These are phyloP conservation scores for Apiospora sp. DNA, from an alignment of 2,329 filamentous ascomycete genomes.

Conservation along the genomic window DNA sequence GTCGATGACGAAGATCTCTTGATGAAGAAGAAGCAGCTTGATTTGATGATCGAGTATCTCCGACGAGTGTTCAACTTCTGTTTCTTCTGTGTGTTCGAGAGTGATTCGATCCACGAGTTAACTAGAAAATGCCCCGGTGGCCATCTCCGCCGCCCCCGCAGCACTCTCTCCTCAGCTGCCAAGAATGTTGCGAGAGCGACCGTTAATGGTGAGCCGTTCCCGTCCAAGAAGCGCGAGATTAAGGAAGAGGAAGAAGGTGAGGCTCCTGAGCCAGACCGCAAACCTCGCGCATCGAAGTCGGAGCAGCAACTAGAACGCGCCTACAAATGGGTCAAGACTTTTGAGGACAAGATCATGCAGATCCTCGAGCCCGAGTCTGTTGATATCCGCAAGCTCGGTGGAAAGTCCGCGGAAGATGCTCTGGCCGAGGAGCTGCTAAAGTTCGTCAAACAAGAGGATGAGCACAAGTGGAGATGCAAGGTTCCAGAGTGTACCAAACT, in stretches of 20 bases:
- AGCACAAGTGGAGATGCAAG: conserved; percentile 96
- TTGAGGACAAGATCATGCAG: conserved; percentile 94
- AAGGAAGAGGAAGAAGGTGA: conserved; percentile 71
- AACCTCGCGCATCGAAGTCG: conserved; percentile 76
- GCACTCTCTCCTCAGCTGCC: conserved; percentile 82
- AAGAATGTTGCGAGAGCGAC: conserved; percentile 88
- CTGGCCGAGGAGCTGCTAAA: conserved; percentile 86
- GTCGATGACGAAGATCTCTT: conserved; percentile 89
- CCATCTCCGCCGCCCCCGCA: conserved; percentile 90
- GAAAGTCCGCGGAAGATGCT: conserved; percentile 85
- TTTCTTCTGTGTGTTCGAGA: conserved; percentile 99
- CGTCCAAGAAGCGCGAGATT: conserved; percentile 76
- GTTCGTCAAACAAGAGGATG: conserved; percentile 95
- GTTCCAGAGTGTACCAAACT: conserved; percentile 95
- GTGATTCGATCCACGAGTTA: conserved; percentile 94
- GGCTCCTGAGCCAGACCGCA: conserved; percentile 73
- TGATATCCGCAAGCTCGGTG: conserved; percentile 89
- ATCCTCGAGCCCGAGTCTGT: conserved; percentile 89
- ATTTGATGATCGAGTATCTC: conserved; percentile 94
- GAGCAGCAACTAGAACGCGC: conserved; percentile 93
- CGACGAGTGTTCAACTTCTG: conserved; percentile 98
- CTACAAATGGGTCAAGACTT: conserved; percentile 99
- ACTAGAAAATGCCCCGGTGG: conserved; percentile 95
- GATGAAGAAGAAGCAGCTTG: conserved; percentile 94
- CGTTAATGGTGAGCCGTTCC: conserved; percentile 82